These are phyloP conservation scores for Calamus simplicifolius DNA, from an alignment of 176 grass and related monocot species.

Conservation along the genomic window DNA sequence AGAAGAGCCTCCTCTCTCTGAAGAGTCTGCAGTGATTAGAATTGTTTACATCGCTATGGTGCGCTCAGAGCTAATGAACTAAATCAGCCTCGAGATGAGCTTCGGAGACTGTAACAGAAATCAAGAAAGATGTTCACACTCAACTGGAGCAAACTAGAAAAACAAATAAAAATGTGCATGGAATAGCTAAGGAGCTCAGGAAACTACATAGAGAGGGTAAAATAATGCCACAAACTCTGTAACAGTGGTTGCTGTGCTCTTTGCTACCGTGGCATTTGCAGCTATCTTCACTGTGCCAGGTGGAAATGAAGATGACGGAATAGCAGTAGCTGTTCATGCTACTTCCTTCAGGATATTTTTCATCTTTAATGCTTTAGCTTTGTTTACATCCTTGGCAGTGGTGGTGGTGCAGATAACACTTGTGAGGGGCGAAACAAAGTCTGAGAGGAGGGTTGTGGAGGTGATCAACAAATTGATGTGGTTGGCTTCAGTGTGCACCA, in stretches of 20 bases:
- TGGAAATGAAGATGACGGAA: slow-evolving; percentile 52
- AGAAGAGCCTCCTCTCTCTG: slow-evolving; percentile 69
- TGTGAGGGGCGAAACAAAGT: slow-evolving; percentile 92
- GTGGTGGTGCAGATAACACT: slow-evolving; percentile 95
- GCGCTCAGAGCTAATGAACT: slow-evolving; percentile 80
- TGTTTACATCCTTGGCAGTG: slow-evolving; percentile 92
- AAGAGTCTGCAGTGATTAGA: slow-evolving; percentile 84
- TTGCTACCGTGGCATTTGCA: slow-evolving; percentile 85
- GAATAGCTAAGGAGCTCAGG: slow-evolving; percentile 87
- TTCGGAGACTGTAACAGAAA: slow-evolving; percentile 83
- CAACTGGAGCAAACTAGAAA: slow-evolving; percentile 85
- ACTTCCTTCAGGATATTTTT: slow-evolving; percentile 82
- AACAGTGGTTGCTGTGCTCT: slow-evolving; percentile 92
- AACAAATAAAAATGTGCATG: slow-evolving; percentile 95
- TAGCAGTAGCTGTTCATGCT: slow-evolving; percentile 43
- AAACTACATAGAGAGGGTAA: slow-evolving; percentile 89
- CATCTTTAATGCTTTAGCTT: slow-evolving; percentile 78
- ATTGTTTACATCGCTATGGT: slow-evolving; percentile 67
- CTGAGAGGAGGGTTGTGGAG: slow-evolving; percentile 76
- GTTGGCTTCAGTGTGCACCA: slow-evolving; percentile 93
- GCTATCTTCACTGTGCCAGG: slow-evolving; percentile 95
- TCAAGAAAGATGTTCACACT: slow-evolving; percentile 95
- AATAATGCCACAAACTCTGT: slow-evolving; percentile 96
- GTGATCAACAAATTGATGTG: slow-evolving; percentile 99
- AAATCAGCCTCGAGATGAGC: slow-evolving; percentile 90